Evolutionary conservation across 805 yeast genomes (phyloP), one percentile per base, ranked within the genome.

Genomic region (Saturnispora sekii): DNA sequence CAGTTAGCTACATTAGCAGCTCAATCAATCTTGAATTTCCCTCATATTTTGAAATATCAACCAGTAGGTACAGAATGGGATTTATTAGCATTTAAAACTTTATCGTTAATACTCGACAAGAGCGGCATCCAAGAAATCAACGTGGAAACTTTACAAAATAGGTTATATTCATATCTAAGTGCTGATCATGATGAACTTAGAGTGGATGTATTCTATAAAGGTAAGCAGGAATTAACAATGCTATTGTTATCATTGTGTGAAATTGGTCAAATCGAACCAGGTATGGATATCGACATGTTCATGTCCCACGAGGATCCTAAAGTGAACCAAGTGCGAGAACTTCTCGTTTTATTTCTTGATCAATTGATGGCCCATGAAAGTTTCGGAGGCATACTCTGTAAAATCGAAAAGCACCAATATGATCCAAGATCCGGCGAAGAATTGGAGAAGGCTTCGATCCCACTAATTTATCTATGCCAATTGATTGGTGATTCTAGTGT

Each of bases 351-450:
- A n/a, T 17, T 38, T 9, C 18, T 38, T 10, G 26, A 38, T n/a
- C 31, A 38, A 10, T n/a, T 43, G 14, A 15, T 38, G 8, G 32
- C 38, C 6, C 46, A 43, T 33, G 46, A 43, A 32, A 43, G 46
- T 32, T 43, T 38, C 34, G 46, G 46, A 16, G 46, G 46, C 3
- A 32, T 43, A 8, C 15, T 43, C 3, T 38, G 41, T 10, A 37
- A 43, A 16, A 32, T 43, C 12, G 46, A 43, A n/a, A 43, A 37
- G 17, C 14, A 36, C 16, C 31, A 37, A 32, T 43, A 43, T 21
- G 29, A 12, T 10, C 41, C 41, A 31, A 41, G 40, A 17, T 7
- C 12, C n/a, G 33, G 14, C 4, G 32, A 40, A 32, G 41, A 37
- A 12, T n/a, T 26, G 4, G 15, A 11, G 9, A 28, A 14, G 28